Base-by-base conservation (phyloP, 352 stramenopile species). In the Phytophthora sansomeana region DNA sequence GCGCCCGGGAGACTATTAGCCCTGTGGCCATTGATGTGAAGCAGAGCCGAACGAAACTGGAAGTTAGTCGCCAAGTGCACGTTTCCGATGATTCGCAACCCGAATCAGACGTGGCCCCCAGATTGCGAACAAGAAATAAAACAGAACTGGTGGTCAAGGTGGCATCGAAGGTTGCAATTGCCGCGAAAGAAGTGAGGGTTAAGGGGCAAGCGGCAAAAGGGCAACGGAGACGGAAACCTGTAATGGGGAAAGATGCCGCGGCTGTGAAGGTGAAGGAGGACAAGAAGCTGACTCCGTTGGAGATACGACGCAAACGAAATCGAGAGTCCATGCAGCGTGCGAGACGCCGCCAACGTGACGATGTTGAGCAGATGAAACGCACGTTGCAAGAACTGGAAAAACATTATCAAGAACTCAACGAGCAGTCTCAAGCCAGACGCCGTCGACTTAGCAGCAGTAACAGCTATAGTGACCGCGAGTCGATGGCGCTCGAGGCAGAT, bases 261-360 rank as follows among this genome's bases (percentile, higher is more conserved):
- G 48, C n/a, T 19, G 32, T 35, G 26, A 19, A 19, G 21, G 11
- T 13, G 39, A 62, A 61, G 19, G 71, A 79, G 33, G 68, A 85
- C 47, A 69, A 67, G 29, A 61, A 76, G n/a, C 55, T 83, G 32
- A 77, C 75, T 11, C 75, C 77, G 29, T 52, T 86, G 26, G 77
- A 86, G 61, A 76, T 83, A 42, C 77, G 77, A 9, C 75, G 77
- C 53, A 83, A 83, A 62, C 69, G 77, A 33, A 86, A 86, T 60
- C 72, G 77, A 24, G 77, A 86, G 62, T 83, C 75, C n/a, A 86
- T 83, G 77, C 75, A 81, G 42, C 72, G 77, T 46, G 77, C 77
- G 33, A 64, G 77, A 47, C 75, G 68, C 13, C 65, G 75, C 2
- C 77, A 86, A 61, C 63, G 75, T 8, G 75, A 86, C 50, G 75